A percentile compares a stretch with the other conserved stretches of the same genome.
phyloP scores from a whole-genome alignment of 2,329 filamentous ascomycete genomes.

The Colletotrichum agaves region DNA sequence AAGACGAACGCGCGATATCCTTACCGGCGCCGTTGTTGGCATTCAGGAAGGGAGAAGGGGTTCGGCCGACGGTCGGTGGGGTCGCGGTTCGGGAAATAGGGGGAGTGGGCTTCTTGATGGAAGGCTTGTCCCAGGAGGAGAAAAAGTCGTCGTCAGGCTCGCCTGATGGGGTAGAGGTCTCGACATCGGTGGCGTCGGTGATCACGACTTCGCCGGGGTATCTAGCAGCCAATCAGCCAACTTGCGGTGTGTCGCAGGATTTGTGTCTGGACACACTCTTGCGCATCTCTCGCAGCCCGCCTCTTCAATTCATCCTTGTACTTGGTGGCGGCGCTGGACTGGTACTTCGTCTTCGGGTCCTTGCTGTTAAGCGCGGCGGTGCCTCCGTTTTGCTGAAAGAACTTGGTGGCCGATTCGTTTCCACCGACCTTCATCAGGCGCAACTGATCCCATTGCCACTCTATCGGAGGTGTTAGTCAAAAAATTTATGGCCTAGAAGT shows the following conservation, averaged over 20 bases:
- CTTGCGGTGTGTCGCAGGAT: neutral
- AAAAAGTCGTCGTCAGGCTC: slow-evolving; percentile 95
- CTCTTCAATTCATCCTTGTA: slow-evolving; percentile 97
- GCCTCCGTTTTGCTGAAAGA: slow-evolving; percentile 96
- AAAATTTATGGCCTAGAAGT: slow-evolving; percentile 18
- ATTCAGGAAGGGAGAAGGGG: slow-evolving; percentile 90
- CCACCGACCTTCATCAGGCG: slow-evolving; percentile 98
- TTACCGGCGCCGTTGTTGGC: slow-evolving; percentile 77
- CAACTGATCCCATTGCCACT: slow-evolving; percentile 99
- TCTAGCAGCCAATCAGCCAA: slow-evolving; percentile 58
- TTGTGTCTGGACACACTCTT: slow-evolving; percentile 69
- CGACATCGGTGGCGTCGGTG: slow-evolving; percentile 75
- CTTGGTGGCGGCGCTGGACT: slow-evolving; percentile 90
- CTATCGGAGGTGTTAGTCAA: slow-evolving; percentile 51
- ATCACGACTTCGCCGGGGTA: slow-evolving; percentile 88
- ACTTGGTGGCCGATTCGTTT: slow-evolving; percentile 98
- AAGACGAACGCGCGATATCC: slow-evolving; percentile 79
- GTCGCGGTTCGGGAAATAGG: slow-evolving; percentile 91
- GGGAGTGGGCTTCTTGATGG: slow-evolving; percentile 95
- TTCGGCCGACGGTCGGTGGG: slow-evolving; percentile 82
- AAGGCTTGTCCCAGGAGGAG: slow-evolving; percentile 97
- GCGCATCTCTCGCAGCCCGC: slow-evolving; percentile 83
- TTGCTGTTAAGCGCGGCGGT: slow-evolving; percentile 95
- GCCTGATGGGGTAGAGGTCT: slow-evolving; percentile 79
- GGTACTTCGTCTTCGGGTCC: slow-evolving; percentile 96